Base-by-base conservation (phyloP, 2,329 filamentous ascomycete genomes). In the Aschersonia sp. region DNA sequence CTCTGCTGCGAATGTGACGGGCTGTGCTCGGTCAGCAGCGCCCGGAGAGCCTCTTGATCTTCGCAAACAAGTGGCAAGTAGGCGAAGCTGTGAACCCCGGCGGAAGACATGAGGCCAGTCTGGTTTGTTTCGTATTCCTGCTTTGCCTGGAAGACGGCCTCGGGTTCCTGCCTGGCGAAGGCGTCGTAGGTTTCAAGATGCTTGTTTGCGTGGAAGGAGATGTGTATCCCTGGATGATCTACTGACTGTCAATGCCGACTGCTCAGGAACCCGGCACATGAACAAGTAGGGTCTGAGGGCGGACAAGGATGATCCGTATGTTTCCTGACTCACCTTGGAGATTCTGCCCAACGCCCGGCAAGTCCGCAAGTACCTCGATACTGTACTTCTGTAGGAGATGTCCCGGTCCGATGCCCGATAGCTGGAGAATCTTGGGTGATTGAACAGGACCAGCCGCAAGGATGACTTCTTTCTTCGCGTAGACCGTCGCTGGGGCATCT, bases 331-430 rank as follows among this genome's bases (percentile, higher is more conserved):
- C 20, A 43, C 40, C 40, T 5, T 43, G 40, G 28, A 43, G n/a
- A 53, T 75, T 72, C 54, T 73, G 70, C 0, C 74, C 74, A 0
- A 78, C 73, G 3, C 72, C 73, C 0, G 70, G 69, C 1, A 70
- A 61, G 30, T 73, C 59, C 5, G 76, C 56, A 20, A 63, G 57
- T 30, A 64, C 64, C 9, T 66, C 51, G 50, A 48, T 48, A 2
- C 42, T 28, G 29, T 44, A 20, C 28, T 43, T 7, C 28, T 53
- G 45, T 31, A 67, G 53, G 5, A 67, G 53, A 1, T 50, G 48
- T 3, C 55, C 45, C 9, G 59, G 54, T 2, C 63, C 62, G 40
- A 66, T 57, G 9, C 63, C 63, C 1, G 59, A 62, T 7, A 61
- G 51, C 43, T 61, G 53, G 4, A 66, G 59, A 3, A 65, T 54